Base-by-base conservation (phyloP, 345 rosid genomes). In the Eutrema heterophyllum region DNA sequence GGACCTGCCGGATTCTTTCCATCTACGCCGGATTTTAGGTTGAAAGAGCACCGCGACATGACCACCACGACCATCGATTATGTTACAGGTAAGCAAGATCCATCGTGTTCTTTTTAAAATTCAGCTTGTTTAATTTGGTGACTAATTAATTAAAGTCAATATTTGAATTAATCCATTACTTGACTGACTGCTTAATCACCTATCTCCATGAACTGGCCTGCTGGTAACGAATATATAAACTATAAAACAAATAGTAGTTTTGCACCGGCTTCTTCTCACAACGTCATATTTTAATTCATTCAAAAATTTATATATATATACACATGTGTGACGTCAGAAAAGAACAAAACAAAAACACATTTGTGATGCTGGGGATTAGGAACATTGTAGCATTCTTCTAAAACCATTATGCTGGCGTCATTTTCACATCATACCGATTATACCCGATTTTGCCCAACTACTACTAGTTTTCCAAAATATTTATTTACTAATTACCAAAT, bases 1-100 rank as follows among this genome's bases (percentile, higher is more conserved):
- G 98, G 97, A 36, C 92, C 79, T 4, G 21, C 58, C 45, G 83
- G 85, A 4, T 21, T 74, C 33, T 36, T 83, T 50, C 97, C 98
- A 7, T 7, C 80, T 5, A 53, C 88, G 12, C 82, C 93, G 18
- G 51, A 13, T 7, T 84, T 55, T 54, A 24, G 54, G 9, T 76
- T 94, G 82, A 64, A 69, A 2, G 77, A 87, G 79, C 98, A 94
- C 79, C 76, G 56, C 3, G 77, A 79, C 70, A 45, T 64, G 83
- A 74, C 71, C 57, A 56, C 89, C 69, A 88, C 93, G 13, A 15
- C 45, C 32, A 50, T 94, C 62, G 71, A 91, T 83, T 91, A 83
- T 53, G 69, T 4, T 58, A 81, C 97, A 79, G 96, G 98, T 93
- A 71, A 72, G 56, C 72, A 48, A 3, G 3, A 41, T 3, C 49